Base-by-base conservation (phyloP, 2,329 filamentous ascomycete genomes). In the Ascochyta pisi region DNA sequence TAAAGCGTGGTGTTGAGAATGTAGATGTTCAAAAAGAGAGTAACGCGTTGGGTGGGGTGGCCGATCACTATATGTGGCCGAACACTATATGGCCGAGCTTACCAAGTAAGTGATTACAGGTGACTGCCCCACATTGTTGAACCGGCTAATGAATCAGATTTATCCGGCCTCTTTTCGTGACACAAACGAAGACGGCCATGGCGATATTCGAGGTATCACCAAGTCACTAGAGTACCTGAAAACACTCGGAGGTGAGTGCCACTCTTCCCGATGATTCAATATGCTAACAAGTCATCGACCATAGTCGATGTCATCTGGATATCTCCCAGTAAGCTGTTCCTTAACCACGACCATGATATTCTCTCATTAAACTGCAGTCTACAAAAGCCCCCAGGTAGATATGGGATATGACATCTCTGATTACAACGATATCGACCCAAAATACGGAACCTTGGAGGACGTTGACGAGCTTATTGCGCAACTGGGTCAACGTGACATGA, bases 361-460 rank as follows among this genome's bases (percentile, higher is more conserved):
- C 12, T 33, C 41, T 44, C 7, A 44, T 44, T 7, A 10, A 9
- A 9, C n/a, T 15, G 15, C 27, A 44, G 41, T 44, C 16, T 44
- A 33, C 16, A 44, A 44, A 23, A 44, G 41, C 19, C 41, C 41
- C 16, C 41, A 44, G 41, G 27, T 44, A 22, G 41, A 44, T n/a
- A 44, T 44, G 41, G 41, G 41, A 5, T 44, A 44, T 12, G 41
- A 44, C 13, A 44, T 44, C 26, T 44, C 41, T 33, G 41, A 44
- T n/a, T 44, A 44, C 27, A 33, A 23, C 7, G 41, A 44, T 16
- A 23, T 44, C 9, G 41, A 44, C 10, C 41, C 41, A 22, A 44
- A 44, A n/a, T 44, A 44, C 41, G 41, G 41, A 8, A 44, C 27
- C 13, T 33, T 44, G 41, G 12, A 22, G 27, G 41, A 44, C 15